Evolutionary conservation across 1,139 yeast genomes (phyloP), one percentile per base, ranked within the genome.

Genomic region (Yamadazyma sp.): DNA sequence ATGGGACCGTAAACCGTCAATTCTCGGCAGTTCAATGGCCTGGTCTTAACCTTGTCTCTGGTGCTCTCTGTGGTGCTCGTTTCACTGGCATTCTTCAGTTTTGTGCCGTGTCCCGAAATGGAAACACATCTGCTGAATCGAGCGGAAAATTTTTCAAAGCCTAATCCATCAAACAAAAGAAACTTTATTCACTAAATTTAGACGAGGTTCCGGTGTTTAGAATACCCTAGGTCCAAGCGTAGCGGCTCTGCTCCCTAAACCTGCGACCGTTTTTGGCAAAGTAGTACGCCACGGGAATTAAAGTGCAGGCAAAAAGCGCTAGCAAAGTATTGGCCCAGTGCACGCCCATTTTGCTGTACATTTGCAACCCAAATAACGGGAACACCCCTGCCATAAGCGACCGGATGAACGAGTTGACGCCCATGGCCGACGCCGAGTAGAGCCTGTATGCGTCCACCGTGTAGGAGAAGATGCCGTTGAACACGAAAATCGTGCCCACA

Each of bases 261-360:
- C 44, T 37, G 40, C 61, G 65, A 1, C 74, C 74, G 37, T 67
- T 59, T 32, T 55, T 58, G 43, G 58, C 64, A 43, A 69, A 64
- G 25, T 60, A 46, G 34, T 66, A 60, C 2, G 74, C 73, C 31
- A 68, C 61, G 3, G 74, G 74, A 10, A 67, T 59, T 46, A 68
- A 53, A 1, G 54, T 34, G 23, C 60, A 45, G 0, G 66, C 64
- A 40, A 68, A 53, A 25, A 63, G 45, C 6, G 64, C 74, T 41
- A 68, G 57, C 44, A 69, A 54, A 5, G 70, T 60, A 36, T 66
- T 64, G 4, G 70, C 73, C 74, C 74, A 69, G 23, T 69, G 72
- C 25, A 66, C 58, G 2, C 66, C 70, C 51, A 67, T 41, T 14
- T 49, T 54, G 22, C 52, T 53, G 44, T 65, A 69, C 73, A 69